These are phyloP conservation scores for Withania somnifera DNA, from an alignment of 305 asterid species.

Conservation along the genomic window DNA sequence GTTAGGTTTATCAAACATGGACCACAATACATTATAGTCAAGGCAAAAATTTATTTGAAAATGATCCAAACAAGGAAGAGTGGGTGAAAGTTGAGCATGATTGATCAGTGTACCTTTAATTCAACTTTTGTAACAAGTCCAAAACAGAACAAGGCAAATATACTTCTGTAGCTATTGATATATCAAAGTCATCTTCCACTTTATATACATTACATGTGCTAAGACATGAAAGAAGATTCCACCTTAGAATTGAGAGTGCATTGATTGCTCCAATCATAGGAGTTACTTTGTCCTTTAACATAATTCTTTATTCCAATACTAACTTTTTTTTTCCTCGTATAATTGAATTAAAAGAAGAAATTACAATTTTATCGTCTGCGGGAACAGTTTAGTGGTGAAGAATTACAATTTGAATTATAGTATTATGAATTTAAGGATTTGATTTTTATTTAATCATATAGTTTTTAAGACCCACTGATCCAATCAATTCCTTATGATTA, in stretches of 20 bases:
- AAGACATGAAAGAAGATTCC: not conserved
- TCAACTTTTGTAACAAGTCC: not conserved
- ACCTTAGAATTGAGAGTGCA: not conserved
- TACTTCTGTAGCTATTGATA: not conserved
- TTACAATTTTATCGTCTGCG: not conserved
- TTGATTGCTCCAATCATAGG: slow-evolving; percentile 4
- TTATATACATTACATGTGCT: not conserved
- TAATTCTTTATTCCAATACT: not conserved
- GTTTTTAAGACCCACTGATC: not conserved
- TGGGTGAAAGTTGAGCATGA: not conserved
- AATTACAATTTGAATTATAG: not conserved
- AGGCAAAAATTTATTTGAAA: not conserved
- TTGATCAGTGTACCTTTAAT: not conserved
- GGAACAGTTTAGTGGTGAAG: not conserved
- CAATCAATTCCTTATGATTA: not conserved
- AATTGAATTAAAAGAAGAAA: not conserved
- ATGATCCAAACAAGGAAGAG: not conserved
- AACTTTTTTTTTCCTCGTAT: too few species aligned
- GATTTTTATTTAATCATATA: not conserved
- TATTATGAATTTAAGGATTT: not conserved
- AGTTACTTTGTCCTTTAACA: not conserved
- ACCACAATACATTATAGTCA: not conserved
- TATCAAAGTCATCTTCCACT: slow-evolving; percentile 5
- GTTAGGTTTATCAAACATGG: not conserved
- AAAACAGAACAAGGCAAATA: slow-evolving; percentile 5